Conservation (phyloP, 495 filamentous ascomycete species). For the Penicillium antarcticum region DNA sequence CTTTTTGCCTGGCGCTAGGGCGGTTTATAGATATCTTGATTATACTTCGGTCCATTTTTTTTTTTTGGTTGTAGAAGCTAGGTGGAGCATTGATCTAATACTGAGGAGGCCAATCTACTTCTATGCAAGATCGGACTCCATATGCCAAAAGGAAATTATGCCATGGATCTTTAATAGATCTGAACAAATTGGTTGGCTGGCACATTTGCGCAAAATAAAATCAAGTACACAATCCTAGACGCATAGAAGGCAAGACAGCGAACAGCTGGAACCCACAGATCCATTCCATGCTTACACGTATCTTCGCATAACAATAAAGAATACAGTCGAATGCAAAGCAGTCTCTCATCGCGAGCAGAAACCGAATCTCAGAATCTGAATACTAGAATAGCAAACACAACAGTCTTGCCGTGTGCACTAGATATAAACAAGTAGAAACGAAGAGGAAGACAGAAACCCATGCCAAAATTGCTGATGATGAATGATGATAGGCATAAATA, state of each 20-base stretch:
- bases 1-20: background rate
- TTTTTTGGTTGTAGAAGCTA: too few species aligned
- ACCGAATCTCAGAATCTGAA: background rate
- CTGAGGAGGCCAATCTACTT: too few species aligned
- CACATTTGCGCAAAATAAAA: background rate
- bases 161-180: background rate
- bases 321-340: background rate
- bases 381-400: background rate
- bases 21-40: background rate
- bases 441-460: background rate
- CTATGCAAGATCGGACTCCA: too few species aligned
- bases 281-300: too few species aligned
- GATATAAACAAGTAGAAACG: background rate
- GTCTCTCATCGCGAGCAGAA: background rate
- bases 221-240: too few species aligned
- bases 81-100: too few species aligned
- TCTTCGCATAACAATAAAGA: background rate
- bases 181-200: background rate
- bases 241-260: background rate
- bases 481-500: background rate
- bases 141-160: too few species aligned
- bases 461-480: slow-evolving; percentile 1
- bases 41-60: too few species aligned
- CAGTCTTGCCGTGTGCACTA: background rate
- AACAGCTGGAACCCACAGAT: too few species aligned